Percentiles rank a stretch among this genome's conserved stretches.
Conservation (phyloP, 2,329 filamentous ascomycete genomes). For the Alternaria gansuensis region DNA sequence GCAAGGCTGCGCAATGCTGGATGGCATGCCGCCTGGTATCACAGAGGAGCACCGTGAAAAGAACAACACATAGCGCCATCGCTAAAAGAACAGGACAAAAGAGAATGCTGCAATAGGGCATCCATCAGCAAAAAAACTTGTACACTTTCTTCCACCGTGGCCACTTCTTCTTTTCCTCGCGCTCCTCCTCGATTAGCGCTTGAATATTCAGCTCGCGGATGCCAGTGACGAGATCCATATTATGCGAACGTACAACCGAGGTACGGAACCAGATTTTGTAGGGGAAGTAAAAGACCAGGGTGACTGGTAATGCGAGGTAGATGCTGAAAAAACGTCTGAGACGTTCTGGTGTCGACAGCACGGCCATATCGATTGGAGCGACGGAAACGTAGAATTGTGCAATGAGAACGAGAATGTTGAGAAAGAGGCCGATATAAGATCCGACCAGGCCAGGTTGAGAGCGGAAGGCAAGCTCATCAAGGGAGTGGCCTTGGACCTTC, state of each 20-base stretch:
- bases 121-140: constrained; percentile 57
- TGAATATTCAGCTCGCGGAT: constrained; percentile 84
- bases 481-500: constrained; percentile 67
- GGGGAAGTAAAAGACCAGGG: constrained; percentile 71
- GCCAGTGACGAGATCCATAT: constrained; percentile 90
- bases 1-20: constrained; percentile 39
- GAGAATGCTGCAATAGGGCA: not conserved
- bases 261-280: constrained; percentile 83
- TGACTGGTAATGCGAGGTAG: constrained; percentile 75
- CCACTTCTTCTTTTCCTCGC: constrained; percentile 70
- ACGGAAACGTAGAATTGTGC: constrained; percentile 91
- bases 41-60: constrained; percentile 28
- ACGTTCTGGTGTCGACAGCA: constrained; percentile 57
- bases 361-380: constrained; percentile 71
- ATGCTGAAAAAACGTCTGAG: constrained; percentile 76
- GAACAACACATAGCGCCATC: constrained; percentile 20
- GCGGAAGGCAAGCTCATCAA: constrained; percentile 80
- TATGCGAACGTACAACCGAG: constrained; percentile 68
- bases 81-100: constrained; percentile 23
- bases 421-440: constrained; percentile 78
- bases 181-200: constrained; percentile 80
- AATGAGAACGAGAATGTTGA: constrained; percentile 78
- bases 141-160: constrained; percentile 60
- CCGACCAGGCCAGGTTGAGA: constrained; percentile 81
- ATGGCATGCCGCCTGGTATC: constrained; percentile 48